phyloP scores from a whole-genome alignment of 2,329 filamentous ascomycete genomes.

The Magnaporthales sp. region DNA sequence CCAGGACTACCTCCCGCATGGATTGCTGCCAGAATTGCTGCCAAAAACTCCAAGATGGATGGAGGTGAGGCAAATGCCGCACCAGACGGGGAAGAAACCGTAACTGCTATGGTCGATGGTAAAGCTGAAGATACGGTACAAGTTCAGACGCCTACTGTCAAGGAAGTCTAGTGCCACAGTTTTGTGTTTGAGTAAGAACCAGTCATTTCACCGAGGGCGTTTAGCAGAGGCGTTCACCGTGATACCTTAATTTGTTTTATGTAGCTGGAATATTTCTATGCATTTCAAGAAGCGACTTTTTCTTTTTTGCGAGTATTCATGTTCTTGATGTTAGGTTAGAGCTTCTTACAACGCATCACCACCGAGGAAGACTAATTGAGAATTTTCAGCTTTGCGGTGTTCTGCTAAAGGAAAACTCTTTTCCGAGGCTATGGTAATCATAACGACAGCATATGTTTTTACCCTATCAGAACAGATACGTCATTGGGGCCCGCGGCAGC shows the following conservation, averaged over 20 bases:
- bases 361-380: not conserved
- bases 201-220: not conserved
- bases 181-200: not conserved
- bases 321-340: not conserved
- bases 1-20: slow-evolving; percentile 54
- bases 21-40: slow-evolving; percentile 25
- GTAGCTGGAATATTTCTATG: not conserved
- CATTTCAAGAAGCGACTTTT: not conserved
- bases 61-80: slow-evolving; percentile 16
- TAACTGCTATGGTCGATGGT: slow-evolving; percentile 7
- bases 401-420: not conserved
- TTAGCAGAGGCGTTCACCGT: not conserved
- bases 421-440: not conserved
- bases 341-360: not conserved
- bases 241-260: not conserved
- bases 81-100: not conserved
- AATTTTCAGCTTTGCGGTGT: not conserved
- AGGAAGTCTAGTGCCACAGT: slow-evolving; percentile 8
- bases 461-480: not conserved
- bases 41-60: slow-evolving; percentile 9
- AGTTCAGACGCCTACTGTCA: slow-evolving; percentile 23
- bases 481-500: not conserved
- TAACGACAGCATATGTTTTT: not conserved
- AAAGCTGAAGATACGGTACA: slow-evolving; percentile 27
- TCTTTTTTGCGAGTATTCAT: not conserved